Evolutionary conservation across 108 stramenopile genomes (phyloP), one percentile per base, ranked within the genome.

Genomic region (Aurantiochytrium sp.): DNA sequence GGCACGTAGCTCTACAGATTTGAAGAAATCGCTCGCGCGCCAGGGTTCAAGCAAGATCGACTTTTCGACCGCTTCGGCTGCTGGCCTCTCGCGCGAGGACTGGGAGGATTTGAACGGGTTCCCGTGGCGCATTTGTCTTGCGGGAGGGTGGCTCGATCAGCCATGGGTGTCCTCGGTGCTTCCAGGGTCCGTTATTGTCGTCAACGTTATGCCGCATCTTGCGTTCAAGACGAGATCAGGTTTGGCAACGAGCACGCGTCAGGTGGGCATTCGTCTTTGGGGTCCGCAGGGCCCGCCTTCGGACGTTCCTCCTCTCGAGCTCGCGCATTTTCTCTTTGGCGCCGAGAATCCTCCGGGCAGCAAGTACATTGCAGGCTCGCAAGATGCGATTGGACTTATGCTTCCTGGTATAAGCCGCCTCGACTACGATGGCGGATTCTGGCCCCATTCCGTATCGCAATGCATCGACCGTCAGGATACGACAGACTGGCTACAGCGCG

Each of bases 351-450:
- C 76, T 6, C 76, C 76, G 0, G 76, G 76, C n/a, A 53, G 76
- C 28, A 83, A 83, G 51, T 83, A 83, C 23, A 53, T 83, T 83
- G 76, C 76, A 35, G 76, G 76, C 76, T 83, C 76, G 76, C 76
- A 83, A 3, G 76, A 83, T 35, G 76, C 76, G 8, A 53, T 83
- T 18, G 76, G 76, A 45, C 76, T 83, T 12, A 83, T 83, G 76
- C 76, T 83, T 0, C 51, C 76, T 12, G 76, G 76, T 16, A 83
- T 83, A 12, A 83, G 51, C 76, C 76, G 76, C 10, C 51, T 83
- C 19, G 76, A 83, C 51, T 83, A 53, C 51, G 23, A 53, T 53
- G 76, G 76, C n/a, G 51, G 51, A 12, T 83, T 53, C 76, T 83
- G 76, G 76, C 76, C 76, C 25, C 76, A 83, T 23, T 21, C 45